Evolutionary conservation across 768 basidiomycete genomes (phyloP), one percentile per base, ranked within the genome.

Genomic region (Filobasidium wieringae): DNA sequence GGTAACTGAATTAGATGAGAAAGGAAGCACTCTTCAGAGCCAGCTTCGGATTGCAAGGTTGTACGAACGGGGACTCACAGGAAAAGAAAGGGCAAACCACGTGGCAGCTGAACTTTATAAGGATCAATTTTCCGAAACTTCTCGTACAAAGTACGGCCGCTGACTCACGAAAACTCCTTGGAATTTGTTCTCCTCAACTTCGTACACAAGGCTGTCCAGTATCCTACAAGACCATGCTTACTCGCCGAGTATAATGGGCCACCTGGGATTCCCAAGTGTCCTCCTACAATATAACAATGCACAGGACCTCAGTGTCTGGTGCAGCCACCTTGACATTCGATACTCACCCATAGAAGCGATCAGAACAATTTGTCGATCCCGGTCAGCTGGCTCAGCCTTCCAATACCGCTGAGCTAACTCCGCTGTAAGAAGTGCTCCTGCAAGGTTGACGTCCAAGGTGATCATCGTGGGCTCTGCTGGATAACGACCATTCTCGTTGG

Each of bases 61-160:
- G n/a, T n/a, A n/a, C n/a, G n/a, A n/a, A n/a, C 17, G 2, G 22
- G 15, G 17, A 51, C 59, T 34, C 34, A 60, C 59, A 33, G 2
- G 59, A 55, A 30, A 60, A 60, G 39, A 60, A 60, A 22, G 59
- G 59, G 34, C 59, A 60, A 24, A 60, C 50, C 26, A 47, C 54
- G 52, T 60, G 53, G 31, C 53, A 55, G 1, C 59, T 60, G 27
- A 2, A 22, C 2, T 0, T 14, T 19, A 15, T 11, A 22, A 14
- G 8, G 36, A 9, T 11, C 17, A 6, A 27, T 22, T 2, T 5
- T n/a, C 43, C 4, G 31, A 2, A 15, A 12, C 9, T 11, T 19
- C 11, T 14, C 7, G 5, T 49, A 2, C 9, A 2, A 11, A 27
- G 4, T 12, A 17, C 15, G 4, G 24, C 2, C 17, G 12, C 17